Base-by-base conservation (phyloP, 805 yeast genomes). In the Wickerhamiella azyma region DNA sequence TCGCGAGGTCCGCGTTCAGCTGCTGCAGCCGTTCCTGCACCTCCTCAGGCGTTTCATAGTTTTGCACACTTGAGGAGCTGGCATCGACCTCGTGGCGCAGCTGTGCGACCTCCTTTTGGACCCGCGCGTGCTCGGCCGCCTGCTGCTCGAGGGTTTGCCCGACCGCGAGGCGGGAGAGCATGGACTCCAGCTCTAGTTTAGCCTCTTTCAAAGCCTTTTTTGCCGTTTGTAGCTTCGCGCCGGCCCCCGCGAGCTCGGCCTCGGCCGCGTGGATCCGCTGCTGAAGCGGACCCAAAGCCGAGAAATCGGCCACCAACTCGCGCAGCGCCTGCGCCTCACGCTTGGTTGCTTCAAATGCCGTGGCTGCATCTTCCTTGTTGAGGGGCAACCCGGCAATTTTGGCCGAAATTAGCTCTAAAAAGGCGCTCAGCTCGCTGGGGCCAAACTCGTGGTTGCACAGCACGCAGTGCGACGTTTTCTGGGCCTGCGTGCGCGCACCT, bases 401-500 rank as follows among this genome's bases (percentile, higher is more conserved):
- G 1, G 63, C 58, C 35, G 62, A 59, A 2, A 60, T 42, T 9
- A 49, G 47, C 5, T 18, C 45, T 10, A 53, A 39, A 30, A 63
- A 55, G 13, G 37, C 42, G 1, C 32, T 35, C 7, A 50, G 46
- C 39, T 57, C 61, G 1, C 57, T 61, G 1, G 57, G 55, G 13
- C 72, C 72, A 61, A 86, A 82, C 10, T 71, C 67, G 43, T 94
- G 68, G 16, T 74, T 73, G 60, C 97, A 89, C 38, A 88, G 64
- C 37, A 79, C 64, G 61, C 96, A 89, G 41, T 74, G 67, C 9
- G 77, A 70, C 8, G 72, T 69, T 3, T 59, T 55, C 24, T 74
- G 63, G 0, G 94, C 92, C 36, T 72, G 60, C 26, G 75, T 72
- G 9, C 82, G 62, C 0, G 96, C 96, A 38, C 74, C 75, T 18